Evolutionary conservation across 148 eudicot species (phyloP), one percentile per base, ranked within the genome.

Genomic region (Nyssa sinensis): DNA sequence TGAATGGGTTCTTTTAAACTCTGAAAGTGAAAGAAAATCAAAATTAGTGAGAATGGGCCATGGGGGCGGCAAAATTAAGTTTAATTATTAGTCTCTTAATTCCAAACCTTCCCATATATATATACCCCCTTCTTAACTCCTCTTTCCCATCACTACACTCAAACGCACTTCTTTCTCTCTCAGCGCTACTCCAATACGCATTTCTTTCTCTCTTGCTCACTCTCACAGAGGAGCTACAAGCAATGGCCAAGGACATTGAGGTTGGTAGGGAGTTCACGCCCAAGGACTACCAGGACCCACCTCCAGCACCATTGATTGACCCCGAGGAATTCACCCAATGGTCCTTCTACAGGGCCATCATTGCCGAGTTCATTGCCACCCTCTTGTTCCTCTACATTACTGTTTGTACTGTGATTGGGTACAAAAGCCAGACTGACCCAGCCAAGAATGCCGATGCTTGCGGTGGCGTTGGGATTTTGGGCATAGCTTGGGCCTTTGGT

Each of bases 401-500:
- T 6, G 85, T 82, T 0, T 72, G 71, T 34, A 82, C 85, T 31
- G 85, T 82, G 3, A 82, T 82, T 28, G 85, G 85, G 1, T 73
- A 82, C 61, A 78, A 75, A 62, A 66, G 71, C 27, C 70, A 75
- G 32, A 71, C 33, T 27, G 74, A 74, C 64, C 30, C 53, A 7
- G 11, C 27, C 47, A n/a, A 37, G 13, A 61, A 25, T 24, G 28
- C 69, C 24, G 82, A 72, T 39, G 30, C 44, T 0, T 84, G 87
- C 31, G 84, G 80, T 32, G 87, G 87, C 25, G 87, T 84, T 60
- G 87, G 87, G 3, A 73, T 84, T 39, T 78, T 84, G 34, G 87
- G 87, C 21, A 84, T 84, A 60, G 84, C 87, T 61, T 84, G 87
- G 87, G 84, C 84, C 30, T 84, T 84, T 73, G 87, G 87, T 55